Conservation (phyloP, 1,284 basidiomycete species). For the Ceratobasidium sp. region DNA sequence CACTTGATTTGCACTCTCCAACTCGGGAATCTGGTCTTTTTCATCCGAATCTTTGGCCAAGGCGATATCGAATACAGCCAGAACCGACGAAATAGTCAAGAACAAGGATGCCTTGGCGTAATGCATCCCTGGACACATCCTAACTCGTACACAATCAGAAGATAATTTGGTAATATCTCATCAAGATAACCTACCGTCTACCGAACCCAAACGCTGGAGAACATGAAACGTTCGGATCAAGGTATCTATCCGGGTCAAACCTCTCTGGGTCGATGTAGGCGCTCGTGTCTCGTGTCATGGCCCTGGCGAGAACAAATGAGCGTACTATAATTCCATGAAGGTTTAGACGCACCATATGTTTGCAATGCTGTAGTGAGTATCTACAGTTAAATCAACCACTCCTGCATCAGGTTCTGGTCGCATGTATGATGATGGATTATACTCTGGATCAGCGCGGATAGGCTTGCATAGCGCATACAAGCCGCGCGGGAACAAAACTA, state of each 20-base stretch:
- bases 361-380: neutral
- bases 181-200: neutral
- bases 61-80: constrained; percentile 53
- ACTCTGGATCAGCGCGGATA: neutral
- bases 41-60: constrained; percentile 48
- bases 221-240: constrained; percentile 11
- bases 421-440: neutral
- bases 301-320: neutral
- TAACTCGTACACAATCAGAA: neutral
- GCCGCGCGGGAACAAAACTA: neutral
- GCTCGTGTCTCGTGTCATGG: constrained; percentile 6
- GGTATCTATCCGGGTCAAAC: constrained; percentile 28
- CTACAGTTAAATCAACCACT: neutral
- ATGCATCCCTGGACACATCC: constrained; percentile 46
- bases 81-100: constrained; percentile 28
- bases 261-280: constrained; percentile 15
- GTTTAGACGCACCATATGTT: constrained; percentile 10
- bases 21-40: constrained; percentile 42
- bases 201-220: constrained; percentile 33
- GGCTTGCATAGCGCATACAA: neutral
- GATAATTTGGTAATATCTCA: neutral
- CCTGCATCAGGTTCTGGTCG: neutral
- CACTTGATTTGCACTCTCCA: constrained; percentile 23
- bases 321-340: neutral
- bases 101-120: constrained; percentile 43